Conservation (phyloP, 495 filamentous ascomycete species). For the Amorphotheca resinae region DNA sequence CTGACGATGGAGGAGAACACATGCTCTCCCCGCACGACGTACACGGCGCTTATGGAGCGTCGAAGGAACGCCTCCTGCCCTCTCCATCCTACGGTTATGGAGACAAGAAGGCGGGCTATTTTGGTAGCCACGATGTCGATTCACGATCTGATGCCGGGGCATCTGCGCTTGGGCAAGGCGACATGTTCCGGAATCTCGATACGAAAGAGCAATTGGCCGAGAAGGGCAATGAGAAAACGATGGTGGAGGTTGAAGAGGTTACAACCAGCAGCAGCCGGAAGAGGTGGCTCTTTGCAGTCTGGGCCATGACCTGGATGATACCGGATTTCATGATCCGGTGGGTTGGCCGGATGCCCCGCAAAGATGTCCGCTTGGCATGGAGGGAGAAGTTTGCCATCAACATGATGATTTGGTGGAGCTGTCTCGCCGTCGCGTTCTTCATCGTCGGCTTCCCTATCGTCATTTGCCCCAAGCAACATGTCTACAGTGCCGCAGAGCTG, state of each 20-base stretch:
- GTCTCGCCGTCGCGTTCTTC: conserved; percentile 72
- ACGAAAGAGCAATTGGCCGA: conserved; percentile 89
- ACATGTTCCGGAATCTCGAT: conserved; percentile 98
- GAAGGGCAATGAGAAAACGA: conserved; percentile 80
- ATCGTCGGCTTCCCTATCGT: conserved; percentile 74
- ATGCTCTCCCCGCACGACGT: conserved; percentile 28
- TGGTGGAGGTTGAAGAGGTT: conserved; percentile 80
- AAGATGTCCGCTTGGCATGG: conserved; percentile 91
- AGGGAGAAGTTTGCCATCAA: conserved; percentile 98
- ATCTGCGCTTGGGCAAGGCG: conserved; percentile 77
- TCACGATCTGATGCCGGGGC: conserved; percentile 79
- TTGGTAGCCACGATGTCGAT: conserved; percentile 73
- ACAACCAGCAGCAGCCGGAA: conserved; percentile 70
- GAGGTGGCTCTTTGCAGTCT: conserved; percentile 86
- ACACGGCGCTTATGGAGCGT: conserved; percentile 44
- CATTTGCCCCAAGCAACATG: conserved; percentile 83
- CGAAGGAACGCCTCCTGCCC: conserved; percentile 56
- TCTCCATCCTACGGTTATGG: conserved; percentile 44
- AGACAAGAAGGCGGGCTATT: conserved; percentile 66
- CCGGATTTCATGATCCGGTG: conserved; percentile 73
- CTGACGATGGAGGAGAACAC: conserved; percentile 37
- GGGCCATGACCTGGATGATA: conserved; percentile 70
- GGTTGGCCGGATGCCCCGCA: conserved; percentile 77
- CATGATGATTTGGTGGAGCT: conserved; percentile 88
- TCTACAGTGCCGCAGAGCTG: conserved; percentile 73